Evolutionary conservation across 345 rosid species (phyloP).

Genomic region (Xanthoceras sorbifolium): DNA sequence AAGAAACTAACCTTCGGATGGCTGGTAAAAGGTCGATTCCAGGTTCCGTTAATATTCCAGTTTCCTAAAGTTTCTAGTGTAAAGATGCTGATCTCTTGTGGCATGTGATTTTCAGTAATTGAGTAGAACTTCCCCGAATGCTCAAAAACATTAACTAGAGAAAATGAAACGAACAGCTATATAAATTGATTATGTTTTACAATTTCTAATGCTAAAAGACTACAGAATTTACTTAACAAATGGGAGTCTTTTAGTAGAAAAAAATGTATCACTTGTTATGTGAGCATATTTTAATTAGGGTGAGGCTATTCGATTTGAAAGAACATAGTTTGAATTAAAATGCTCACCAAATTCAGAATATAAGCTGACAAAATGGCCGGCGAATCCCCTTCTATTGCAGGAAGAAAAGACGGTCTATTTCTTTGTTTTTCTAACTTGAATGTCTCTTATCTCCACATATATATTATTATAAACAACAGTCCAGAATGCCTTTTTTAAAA

Average conservation of each 20-base stretch:
- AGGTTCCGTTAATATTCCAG: slow-evolving; percentile 42
- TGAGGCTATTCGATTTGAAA: background rate
- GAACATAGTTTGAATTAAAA: background rate
- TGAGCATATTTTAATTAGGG: background rate
- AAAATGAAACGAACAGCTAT: background rate
- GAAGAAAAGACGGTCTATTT: slow-evolving; percentile 46
- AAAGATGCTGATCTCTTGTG: slow-evolving; percentile 45
- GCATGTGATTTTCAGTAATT: slow-evolving; percentile 36
- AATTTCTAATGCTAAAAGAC: background rate
- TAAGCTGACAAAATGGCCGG: slow-evolving; percentile 43
- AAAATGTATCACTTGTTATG: background rate
- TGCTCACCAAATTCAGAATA: slow-evolving; percentile 36
- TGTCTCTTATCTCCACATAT: slow-evolving; percentile 49
- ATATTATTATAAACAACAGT: slow-evolving; percentile 45
- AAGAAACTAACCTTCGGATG: slow-evolving; percentile 49
- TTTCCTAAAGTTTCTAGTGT: slow-evolving; percentile 26
- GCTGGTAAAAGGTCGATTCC: slow-evolving; percentile 48
- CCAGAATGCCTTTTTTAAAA: slow-evolving; percentile 40
- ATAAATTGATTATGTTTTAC: background rate
- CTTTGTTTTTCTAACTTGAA: slow-evolving; percentile 45
- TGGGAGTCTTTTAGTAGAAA: too few species aligned
- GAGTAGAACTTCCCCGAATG: slow-evolving; percentile 43
- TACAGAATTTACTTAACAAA: too few species aligned
- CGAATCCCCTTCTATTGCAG: slow-evolving; percentile 52
- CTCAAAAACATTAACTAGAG: slow-evolving; percentile 38